Base-by-base conservation (phyloP, 176 grass and related monocot genomes). In the Tillandsia fasciculata region DNA sequence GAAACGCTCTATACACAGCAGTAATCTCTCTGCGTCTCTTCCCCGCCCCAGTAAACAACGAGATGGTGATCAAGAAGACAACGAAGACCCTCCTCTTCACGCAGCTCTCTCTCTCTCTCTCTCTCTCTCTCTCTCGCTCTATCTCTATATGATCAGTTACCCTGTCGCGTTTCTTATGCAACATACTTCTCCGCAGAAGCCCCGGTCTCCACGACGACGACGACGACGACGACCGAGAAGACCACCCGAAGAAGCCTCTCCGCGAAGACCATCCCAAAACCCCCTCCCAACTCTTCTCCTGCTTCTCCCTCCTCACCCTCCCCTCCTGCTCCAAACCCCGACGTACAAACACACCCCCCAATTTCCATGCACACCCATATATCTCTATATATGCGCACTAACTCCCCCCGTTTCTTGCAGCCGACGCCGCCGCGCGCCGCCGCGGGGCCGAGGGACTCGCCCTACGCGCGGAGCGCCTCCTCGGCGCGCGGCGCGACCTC, bases 241-340 rank as follows among this genome's bases (percentile, higher is more conserved):
- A 59, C 1, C 13, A 14, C 12, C 26, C 14, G 14, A 67, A 47
- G 65, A 66, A 14, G 28, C 64, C 64, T 28, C 64, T 14, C 29
- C 64, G 28, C 64, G 18, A 63, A 10, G 57, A 63, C n/a, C 18
- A 63, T 2, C 9, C n/a, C 17, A 23, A 63, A 63, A 9, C 58
- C 58, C 65, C 12, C 5, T 15, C 28, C 29, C 28, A 67, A 15
- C 33, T 15, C 65, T n/a, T 67, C 65, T 47, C 65, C 29, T 67
- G 65, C 65, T 47, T 67, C 65, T 47, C 27, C 65, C 65, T 67
- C 65, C 29, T 67, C 28, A 67, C 33, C 28, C 65, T 59, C 15
- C 2, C 13, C 33, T 26, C 33, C 14, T 67, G 33, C 29, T 67
- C 65, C 65, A 67, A 49, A n/a, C 29, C 29, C 33, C 15, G 14